Percentiles rank a stretch among this genome's conserved stretches.
Evolutionary conservation across 1,139 yeast genomes (phyloP).

Genomic region (Sugiyamaella paludigena): DNA sequence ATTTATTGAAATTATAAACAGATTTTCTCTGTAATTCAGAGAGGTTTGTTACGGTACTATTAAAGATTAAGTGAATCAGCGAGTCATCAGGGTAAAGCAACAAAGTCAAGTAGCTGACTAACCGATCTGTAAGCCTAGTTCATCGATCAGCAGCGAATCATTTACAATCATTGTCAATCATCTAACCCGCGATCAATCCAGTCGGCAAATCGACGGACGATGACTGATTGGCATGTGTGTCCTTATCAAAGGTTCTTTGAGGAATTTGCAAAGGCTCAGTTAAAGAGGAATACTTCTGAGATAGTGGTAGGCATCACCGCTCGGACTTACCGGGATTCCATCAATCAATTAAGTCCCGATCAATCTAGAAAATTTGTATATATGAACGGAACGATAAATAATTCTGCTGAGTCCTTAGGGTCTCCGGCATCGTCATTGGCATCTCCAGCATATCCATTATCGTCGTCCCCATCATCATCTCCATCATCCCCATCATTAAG

Average conservation of each 20-base stretch:
- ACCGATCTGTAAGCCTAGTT: too few species aligned
- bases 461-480: too few species aligned
- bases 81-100: too few species aligned
- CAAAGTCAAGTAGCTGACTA: too few species aligned
- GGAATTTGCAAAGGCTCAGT: conserved; percentile 9
- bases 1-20: too few species aligned
- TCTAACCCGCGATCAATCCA: not conserved
- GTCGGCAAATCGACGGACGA: not conserved
- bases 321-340: not conserved
- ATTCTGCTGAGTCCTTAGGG: conserved; percentile 1
- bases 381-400: conserved; percentile 9
- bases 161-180: too few species aligned
- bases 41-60: too few species aligned
- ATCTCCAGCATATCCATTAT: not conserved
- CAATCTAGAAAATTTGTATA: conserved; percentile 1
- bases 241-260: conserved; percentile 23
- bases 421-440: conserved; percentile 3
- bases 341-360: not conserved
- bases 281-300: not conserved
- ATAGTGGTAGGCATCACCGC: not conserved
- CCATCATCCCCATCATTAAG: too few species aligned
- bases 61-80: too few species aligned
- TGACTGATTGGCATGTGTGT: conserved; percentile 19
- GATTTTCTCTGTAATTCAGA: too few species aligned
- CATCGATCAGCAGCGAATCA: too few species aligned